phyloP scores from a whole-genome alignment of 2,329 filamentous ascomycete species.

The Alternaria tenuissima region DNA sequence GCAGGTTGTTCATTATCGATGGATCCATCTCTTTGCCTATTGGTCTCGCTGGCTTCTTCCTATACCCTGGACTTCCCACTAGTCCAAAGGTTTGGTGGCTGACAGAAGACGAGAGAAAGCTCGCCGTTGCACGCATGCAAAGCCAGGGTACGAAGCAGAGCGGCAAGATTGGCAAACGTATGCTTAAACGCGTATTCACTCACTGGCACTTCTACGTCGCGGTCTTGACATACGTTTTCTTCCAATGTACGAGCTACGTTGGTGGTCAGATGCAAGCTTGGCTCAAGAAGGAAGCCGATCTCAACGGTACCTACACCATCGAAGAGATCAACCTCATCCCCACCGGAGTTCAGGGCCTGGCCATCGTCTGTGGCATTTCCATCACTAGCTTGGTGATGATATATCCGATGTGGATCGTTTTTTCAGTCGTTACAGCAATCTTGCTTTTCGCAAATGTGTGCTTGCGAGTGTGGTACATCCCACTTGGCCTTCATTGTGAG shows the following conservation, averaged over 20 bases:
- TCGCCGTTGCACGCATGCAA: slow-evolving; percentile 33
- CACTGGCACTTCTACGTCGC: slow-evolving; percentile 61
- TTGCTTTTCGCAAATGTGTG: slow-evolving; percentile 55
- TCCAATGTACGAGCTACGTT: slow-evolving; percentile 50
- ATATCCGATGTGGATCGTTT: slow-evolving; percentile 58
- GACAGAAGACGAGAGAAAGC: slow-evolving; percentile 36
- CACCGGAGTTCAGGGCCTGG: slow-evolving; percentile 56
- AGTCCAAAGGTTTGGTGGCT: slow-evolving; percentile 60
- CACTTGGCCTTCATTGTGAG: slow-evolving; percentile 48
- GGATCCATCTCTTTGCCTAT: slow-evolving; percentile 64
- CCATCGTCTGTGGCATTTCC: slow-evolving; percentile 57
- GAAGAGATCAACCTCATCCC: slow-evolving; percentile 59
- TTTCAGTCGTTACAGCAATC: slow-evolving; percentile 47
- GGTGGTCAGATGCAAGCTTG: slow-evolving; percentile 59
- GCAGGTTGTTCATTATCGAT: slow-evolving; percentile 63
- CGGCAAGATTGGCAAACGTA: slow-evolving; percentile 51
- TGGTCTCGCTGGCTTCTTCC: slow-evolving; percentile 60
- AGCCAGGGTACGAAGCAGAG: slow-evolving; percentile 43
- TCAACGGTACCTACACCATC: slow-evolving; percentile 51
- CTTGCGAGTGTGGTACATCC: slow-evolving; percentile 59
- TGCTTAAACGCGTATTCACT: slow-evolving; percentile 54
- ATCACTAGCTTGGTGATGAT: slow-evolving; percentile 59
- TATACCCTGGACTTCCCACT: slow-evolving; percentile 60
- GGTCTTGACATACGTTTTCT: slow-evolving; percentile 54
- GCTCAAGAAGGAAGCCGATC: slow-evolving; percentile 55